These are phyloP conservation scores for Rhodamnia rubescens DNA, from an alignment of 345 rosid species.

Conservation along the genomic window DNA sequence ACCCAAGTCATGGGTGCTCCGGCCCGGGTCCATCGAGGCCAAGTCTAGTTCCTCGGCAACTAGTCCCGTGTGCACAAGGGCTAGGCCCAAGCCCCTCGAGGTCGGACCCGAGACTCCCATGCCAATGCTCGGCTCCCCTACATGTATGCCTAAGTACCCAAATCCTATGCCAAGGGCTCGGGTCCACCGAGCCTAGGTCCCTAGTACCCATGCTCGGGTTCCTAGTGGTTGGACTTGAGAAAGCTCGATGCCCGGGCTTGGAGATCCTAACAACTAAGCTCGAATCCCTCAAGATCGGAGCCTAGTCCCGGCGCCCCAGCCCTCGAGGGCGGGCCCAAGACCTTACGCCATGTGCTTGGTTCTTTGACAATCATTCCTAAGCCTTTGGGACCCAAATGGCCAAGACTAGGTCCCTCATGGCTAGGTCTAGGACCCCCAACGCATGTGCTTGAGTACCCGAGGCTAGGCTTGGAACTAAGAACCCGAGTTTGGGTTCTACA, in stretches of 20 bases:
- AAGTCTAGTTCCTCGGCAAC: background rate
- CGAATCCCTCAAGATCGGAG: background rate
- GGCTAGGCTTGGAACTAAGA: background rate
- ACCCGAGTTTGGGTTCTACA: background rate
- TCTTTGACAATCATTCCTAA: background rate
- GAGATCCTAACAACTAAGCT: background rate
- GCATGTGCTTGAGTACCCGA: background rate
- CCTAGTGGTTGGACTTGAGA: background rate
- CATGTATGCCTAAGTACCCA: background rate
- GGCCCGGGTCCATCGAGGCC: background rate
- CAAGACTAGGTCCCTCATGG: background rate
- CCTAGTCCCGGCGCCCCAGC: background rate
- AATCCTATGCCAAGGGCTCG: background rate
- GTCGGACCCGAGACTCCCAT: background rate
- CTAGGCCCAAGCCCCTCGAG: background rate
- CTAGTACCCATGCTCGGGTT: background rate
- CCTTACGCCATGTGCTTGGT: background rate
- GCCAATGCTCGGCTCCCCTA: fast-evolving
- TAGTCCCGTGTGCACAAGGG: background rate
- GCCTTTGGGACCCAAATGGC: background rate
- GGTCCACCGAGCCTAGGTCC: background rate
- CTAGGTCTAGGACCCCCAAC: background rate
- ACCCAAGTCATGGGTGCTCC: background rate
- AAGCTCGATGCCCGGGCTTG: background rate
- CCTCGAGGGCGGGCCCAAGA: background rate